Evolutionary conservation across 352 stramenopile species (phyloP).

Genomic region (Phytophthora palmivora): DNA sequence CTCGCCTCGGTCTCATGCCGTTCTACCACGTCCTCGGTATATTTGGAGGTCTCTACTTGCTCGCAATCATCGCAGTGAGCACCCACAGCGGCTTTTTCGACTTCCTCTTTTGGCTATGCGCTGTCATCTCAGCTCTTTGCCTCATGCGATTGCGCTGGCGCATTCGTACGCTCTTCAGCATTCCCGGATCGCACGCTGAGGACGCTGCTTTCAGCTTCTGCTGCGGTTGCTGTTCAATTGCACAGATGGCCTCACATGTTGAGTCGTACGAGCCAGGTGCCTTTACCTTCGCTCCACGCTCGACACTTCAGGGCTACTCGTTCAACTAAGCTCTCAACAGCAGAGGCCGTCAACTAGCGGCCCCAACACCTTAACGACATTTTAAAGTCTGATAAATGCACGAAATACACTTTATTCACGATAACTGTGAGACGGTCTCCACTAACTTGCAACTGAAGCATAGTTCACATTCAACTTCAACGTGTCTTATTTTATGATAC

Average conservation of each 20-base stretch:
- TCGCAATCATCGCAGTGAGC: slow-evolving; percentile 47
- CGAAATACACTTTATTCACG: slow-evolving; percentile 23
- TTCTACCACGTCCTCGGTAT: slow-evolving; percentile 64
- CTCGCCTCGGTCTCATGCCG: slow-evolving; percentile 61
- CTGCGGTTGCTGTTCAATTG: slow-evolving; percentile 80
- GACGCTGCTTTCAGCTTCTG: slow-evolving; percentile 56
- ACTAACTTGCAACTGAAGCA: too few relatives aligned
- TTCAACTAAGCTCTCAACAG: slow-evolving; percentile 41
- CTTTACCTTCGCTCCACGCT: slow-evolving; percentile 64
- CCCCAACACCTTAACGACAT: neutral
- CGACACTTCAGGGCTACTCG: slow-evolving; percentile 73
- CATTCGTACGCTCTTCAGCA: slow-evolving; percentile 66
- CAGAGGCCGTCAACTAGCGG: neutral
- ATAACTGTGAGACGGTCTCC: neutral
- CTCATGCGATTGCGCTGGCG: slow-evolving; percentile 62
- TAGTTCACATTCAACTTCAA: too few relatives aligned
- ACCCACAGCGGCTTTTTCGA: slow-evolving; percentile 52
- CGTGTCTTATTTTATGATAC: neutral
- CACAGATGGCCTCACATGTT: slow-evolving; percentile 83
- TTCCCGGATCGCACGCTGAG: slow-evolving; percentile 64
- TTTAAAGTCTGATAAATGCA: slow-evolving; percentile 25
- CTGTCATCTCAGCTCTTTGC: slow-evolving; percentile 48
- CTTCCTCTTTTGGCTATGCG: slow-evolving; percentile 51
- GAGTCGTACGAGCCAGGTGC: slow-evolving; percentile 77
- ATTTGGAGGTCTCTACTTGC: slow-evolving; percentile 60